phyloP scores from a whole-genome alignment of 441 rosid species.

The Pelargonium myrrhifolium region DNA sequence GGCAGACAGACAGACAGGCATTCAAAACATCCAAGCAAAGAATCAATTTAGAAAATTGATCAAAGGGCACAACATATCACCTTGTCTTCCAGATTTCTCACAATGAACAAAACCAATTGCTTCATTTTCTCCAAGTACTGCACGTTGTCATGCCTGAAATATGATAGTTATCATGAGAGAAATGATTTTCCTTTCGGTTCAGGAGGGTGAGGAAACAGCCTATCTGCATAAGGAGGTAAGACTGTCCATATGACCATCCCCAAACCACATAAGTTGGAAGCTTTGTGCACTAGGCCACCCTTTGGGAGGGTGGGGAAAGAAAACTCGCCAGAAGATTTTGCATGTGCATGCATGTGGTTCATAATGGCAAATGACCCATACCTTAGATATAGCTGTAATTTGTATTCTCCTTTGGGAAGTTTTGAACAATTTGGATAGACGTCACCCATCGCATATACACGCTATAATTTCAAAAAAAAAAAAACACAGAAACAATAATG shows the following conservation, averaged over 20 bases:
- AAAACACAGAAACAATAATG: slow-evolving; percentile 5
- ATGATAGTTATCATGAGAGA: slow-evolving; percentile 27
- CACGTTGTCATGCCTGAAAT: slow-evolving; percentile 85
- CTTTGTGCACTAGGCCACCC: no score
- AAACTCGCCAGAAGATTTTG: no score
- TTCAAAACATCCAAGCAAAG: background rate
- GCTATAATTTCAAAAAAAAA: slow-evolving; percentile 33
- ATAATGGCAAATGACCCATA: slow-evolving; percentile 20
- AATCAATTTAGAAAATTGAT: background rate
- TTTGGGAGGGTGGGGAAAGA: no score
- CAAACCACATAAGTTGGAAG: no score
- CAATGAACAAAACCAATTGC: slow-evolving; percentile 78
- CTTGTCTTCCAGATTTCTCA: slow-evolving; percentile 74
- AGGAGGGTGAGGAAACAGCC: background rate
- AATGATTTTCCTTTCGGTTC: background rate
- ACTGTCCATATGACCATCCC: no score
- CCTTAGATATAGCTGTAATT: slow-evolving; percentile 74
- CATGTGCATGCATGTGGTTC: background rate
- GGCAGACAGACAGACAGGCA: no score
- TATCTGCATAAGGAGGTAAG: no score
- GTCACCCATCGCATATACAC: slow-evolving; percentile 82
- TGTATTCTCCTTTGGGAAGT: slow-evolving; percentile 93
- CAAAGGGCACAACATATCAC: slow-evolving; percentile 30
- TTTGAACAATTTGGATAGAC: slow-evolving; percentile 68
- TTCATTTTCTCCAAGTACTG: slow-evolving; percentile 82